phyloP scores from a whole-genome alignment of 2,329 filamentous ascomycete species.

The Ramularia endophylla region DNA sequence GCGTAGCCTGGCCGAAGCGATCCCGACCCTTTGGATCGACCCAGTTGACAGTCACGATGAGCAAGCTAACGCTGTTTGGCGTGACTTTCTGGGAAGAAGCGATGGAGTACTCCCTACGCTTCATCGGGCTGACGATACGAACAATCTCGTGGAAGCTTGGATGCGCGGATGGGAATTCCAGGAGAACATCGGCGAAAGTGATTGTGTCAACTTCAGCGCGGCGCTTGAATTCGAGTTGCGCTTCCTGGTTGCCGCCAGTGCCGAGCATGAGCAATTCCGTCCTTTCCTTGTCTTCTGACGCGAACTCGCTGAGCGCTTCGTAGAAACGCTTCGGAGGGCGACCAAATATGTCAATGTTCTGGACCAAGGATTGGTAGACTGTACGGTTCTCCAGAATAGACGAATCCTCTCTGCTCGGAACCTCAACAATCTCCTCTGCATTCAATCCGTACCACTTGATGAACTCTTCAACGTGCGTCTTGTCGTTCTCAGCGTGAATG shows the following conservation, averaged over 20 bases:
- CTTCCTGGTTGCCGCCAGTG: conserved; percentile 57
- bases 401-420: conserved; percentile 75
- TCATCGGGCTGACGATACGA: conserved; percentile 82
- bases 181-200: conserved; percentile 84
- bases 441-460: conserved; percentile 86
- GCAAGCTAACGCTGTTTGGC: conserved; percentile 80
- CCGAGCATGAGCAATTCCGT: conserved; percentile 70
- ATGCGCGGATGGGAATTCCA: conserved; percentile 84
- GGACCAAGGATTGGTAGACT: conserved; percentile 81
- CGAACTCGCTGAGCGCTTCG: conserved; percentile 81
- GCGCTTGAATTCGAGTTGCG: conserved; percentile 84
- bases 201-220: conserved; percentile 85
- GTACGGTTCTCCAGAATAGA: conserved; percentile 77
- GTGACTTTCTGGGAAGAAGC: conserved; percentile 94
- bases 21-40: conserved; percentile 80
- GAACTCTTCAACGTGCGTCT: conserved; percentile 70
- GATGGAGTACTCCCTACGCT: conserved; percentile 98
- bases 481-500: conserved; percentile 92
- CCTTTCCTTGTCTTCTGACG: conserved; percentile 75
- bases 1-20: conserved; percentile 88
- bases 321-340: conserved; percentile 98
- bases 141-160: conserved; percentile 84
- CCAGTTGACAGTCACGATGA: conserved; percentile 98
- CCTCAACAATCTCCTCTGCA: conserved; percentile 78
- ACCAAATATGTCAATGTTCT: conserved; percentile 95